These are phyloP conservation scores for Stagonosporopsis vannaccii DNA, from an alignment of 2,329 filamentous ascomycete genomes.

Conservation along the genomic window DNA sequence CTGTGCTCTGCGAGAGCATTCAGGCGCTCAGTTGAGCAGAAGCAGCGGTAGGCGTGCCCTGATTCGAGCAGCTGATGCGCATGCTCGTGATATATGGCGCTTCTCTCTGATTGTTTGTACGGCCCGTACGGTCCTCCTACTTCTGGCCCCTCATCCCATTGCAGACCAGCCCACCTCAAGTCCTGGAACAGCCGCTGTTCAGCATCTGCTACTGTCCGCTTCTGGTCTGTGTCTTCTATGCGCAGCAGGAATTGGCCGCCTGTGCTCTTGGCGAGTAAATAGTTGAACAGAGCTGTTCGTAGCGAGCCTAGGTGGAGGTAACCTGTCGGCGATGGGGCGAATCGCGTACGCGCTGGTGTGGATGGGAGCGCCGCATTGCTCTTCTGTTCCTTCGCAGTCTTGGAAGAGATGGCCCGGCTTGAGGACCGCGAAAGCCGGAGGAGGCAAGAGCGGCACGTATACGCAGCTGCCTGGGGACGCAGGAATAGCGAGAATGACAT, in stretches of 20 bases:
- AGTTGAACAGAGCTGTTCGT: conserved; percentile 94
- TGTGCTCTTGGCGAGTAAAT: conserved; percentile 85
- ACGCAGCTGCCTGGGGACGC: conserved; percentile 31
- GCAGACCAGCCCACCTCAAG: conserved; percentile 84
- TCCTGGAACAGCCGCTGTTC: conserved; percentile 80
- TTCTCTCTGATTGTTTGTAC: conserved; percentile 87
- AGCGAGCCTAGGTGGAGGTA: conserved; percentile 92
- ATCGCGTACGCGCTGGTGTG: conserved; percentile 70
- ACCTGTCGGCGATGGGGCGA: conserved; percentile 94
- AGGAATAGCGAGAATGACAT: conserved; percentile 35
- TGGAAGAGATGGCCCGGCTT: conserved; percentile 22
- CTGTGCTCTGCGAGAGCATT: conserved; percentile 70
- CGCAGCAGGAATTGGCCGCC: conserved; percentile 89
- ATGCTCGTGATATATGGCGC: conserved; percentile 74
- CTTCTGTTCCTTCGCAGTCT: conserved; percentile 15
- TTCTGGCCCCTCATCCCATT: conserved; percentile 93
- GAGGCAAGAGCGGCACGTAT: conserved; percentile 43
- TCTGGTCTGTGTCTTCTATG: conserved; percentile 95
- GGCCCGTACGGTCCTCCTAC: conserved; percentile 83
- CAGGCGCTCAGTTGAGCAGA: conserved; percentile 79
- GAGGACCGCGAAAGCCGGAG: conserved; percentile 25
- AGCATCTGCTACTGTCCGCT: conserved; percentile 80
- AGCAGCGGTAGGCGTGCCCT: conserved; percentile 88
- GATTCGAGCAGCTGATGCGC: conserved; percentile 71
- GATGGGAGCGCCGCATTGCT: conserved; percentile 32